Percentiles rank a stretch among this genome's conserved stretches.
Conservation (phyloP, 352 stramenopile genomes). For the Pythium folliculosum region DNA sequence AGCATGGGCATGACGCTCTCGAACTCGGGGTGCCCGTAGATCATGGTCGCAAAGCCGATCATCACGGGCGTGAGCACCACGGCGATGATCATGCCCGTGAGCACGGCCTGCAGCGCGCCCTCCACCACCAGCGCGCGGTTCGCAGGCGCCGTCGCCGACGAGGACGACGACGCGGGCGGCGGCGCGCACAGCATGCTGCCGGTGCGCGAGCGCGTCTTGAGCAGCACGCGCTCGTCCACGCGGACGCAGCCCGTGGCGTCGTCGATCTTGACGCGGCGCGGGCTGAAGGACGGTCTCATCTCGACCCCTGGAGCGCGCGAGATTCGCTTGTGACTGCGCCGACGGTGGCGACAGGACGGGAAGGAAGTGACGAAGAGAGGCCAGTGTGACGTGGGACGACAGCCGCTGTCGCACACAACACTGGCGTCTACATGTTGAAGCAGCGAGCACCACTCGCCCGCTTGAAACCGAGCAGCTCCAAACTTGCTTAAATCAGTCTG, state of each 20-base stretch:
- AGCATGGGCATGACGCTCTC: conserved; percentile 53
- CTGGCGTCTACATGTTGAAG: conserved; percentile 29
- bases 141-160: background rate
- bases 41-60: conserved; percentile 93
- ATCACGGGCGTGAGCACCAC: conserved; percentile 63
- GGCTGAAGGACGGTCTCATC: conserved; percentile 55
- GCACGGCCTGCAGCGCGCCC: conserved; percentile 52
- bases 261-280: conserved; percentile 43
- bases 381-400: background rate
- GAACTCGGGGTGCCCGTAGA: conserved; percentile 87
- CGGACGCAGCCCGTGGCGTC: conserved; percentile 28
- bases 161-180: conserved; percentile 1
- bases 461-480: background rate
- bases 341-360: background rate
- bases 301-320: background rate
- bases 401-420: background rate
- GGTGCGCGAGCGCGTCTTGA: conserved; percentile 28
- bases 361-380: background rate
- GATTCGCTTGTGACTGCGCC: too few species aligned
- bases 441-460: conserved; percentile 1
- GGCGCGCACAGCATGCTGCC: conserved; percentile 15
- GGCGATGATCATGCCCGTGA: conserved; percentile 90
- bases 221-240: conserved; percentile 42
- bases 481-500: conserved; percentile 4
- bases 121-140: conserved; percentile 34